These are phyloP conservation scores for Danielia reshetovae DNA, from an alignment of 805 yeast species.

Conservation along the genomic window DNA sequence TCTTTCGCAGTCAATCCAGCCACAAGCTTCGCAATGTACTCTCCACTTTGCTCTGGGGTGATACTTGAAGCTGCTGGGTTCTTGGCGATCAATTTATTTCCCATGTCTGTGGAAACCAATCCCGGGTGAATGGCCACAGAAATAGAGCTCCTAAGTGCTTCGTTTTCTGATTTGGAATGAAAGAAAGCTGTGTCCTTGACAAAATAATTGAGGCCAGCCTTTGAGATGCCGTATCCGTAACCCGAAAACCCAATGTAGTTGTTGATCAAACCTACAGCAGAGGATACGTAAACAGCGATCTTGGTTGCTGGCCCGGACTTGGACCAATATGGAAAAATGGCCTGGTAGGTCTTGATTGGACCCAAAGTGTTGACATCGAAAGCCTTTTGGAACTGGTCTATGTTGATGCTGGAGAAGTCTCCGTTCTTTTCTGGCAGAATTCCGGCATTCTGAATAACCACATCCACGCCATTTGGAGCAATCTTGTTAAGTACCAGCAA, in stretches of 20 bases:
- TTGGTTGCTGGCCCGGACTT: conserved; percentile 12
- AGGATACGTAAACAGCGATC: conserved; percentile 23
- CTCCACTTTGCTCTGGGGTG: conserved; percentile 24
- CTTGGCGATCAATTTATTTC: neutral
- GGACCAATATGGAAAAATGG: conserved; percentile 24
- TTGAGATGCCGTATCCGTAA: conserved; percentile 33
- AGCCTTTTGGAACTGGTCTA: conserved; percentile 4
- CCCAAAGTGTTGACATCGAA: conserved; percentile 26
- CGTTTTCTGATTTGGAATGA: neutral
- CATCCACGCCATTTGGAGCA: conserved; percentile 18
- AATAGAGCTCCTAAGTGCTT: neutral
- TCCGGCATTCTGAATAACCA: conserved; percentile 23
- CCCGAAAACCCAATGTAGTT: conserved; percentile 9
- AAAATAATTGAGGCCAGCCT: conserved; percentile 34
- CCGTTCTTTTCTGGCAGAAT: no score
- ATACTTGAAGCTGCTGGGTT: conserved; percentile 3
- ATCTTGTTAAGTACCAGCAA: conserved; percentile 6
- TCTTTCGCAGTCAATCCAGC: conserved; percentile 18
- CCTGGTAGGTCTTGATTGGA: conserved; percentile 21
- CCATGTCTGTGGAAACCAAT: conserved; percentile 32
- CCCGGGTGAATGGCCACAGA: conserved; percentile 36
- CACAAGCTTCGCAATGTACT: conserved; percentile 12
- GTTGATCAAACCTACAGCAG: conserved; percentile 20
- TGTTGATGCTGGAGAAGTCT: no score
- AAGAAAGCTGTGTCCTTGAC: conserved; percentile 11